Evolutionary conservation across 257 asterid genomes (phyloP).

Genomic region (Solanum pinnatisectum): DNA sequence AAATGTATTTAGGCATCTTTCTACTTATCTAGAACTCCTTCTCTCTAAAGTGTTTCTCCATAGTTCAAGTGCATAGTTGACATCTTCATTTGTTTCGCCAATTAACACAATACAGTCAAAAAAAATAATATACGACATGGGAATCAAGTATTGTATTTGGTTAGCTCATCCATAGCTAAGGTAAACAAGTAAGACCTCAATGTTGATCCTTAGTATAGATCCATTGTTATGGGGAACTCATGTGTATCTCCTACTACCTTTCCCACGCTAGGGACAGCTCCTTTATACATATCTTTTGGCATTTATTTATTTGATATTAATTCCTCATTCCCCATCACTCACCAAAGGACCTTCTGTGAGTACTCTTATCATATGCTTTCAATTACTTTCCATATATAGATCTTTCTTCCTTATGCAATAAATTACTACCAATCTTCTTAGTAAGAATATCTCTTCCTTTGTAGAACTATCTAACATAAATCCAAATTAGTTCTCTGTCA

Average conservation of each 20-base stretch:
- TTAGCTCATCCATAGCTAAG: neutral
- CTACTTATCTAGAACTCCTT: neutral
- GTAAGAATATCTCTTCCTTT: neutral
- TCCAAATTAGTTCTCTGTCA: neutral
- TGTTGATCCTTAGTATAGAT: neutral
- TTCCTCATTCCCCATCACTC: neutral
- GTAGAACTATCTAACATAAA: neutral
- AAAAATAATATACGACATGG: neutral
- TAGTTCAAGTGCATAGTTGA: neutral
- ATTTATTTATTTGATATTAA: neutral
- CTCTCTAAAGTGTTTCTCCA: neutral
- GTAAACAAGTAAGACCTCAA: neutral
- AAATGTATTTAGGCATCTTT: neutral
- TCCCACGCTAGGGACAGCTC: neutral
- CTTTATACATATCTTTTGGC: neutral
- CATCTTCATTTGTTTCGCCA: neutral
- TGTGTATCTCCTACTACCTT: neutral
- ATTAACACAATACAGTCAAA: neutral
- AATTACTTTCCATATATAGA: neutral
- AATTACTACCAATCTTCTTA: neutral
- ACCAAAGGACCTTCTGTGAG: neutral
- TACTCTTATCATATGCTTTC: neutral
- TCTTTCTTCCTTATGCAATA: neutral
- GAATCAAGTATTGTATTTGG: neutral
- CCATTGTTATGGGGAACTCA: neutral